phyloP scores from a whole-genome alignment of 1,139 yeast species.

The Sugiyamaella xylanicola region DNA sequence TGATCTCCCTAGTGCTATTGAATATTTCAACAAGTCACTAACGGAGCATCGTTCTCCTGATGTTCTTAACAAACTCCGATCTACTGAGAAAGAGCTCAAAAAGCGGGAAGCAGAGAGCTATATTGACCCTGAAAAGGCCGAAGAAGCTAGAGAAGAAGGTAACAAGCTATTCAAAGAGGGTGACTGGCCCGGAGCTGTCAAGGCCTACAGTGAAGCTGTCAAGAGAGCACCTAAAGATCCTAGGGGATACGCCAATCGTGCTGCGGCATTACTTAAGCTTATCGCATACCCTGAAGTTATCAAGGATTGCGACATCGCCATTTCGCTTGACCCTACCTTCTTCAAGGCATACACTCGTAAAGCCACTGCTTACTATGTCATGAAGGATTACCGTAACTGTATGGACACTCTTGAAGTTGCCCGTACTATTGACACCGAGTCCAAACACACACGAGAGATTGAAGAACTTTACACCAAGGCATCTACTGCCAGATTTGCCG shows the following conservation, averaged over 20 bases:
- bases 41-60: slow-evolving; percentile 99
- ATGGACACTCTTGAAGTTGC: slow-evolving; percentile 82
- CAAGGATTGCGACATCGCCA: slow-evolving; percentile 87
- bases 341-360: slow-evolving; percentile 96
- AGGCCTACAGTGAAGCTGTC: slow-evolving; percentile 91
- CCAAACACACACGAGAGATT: slow-evolving; percentile 69
- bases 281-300: slow-evolving; percentile 98
- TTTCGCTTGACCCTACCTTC: slow-evolving; percentile 82
- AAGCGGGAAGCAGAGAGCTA: slow-evolving; percentile 74
- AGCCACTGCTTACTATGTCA: slow-evolving; percentile 91
- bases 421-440: slow-evolving; percentile 69
- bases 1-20: slow-evolving; percentile 72
- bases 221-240: slow-evolving; percentile 96
- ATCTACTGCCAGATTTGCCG: slow-evolving; percentile 71
- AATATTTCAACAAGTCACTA: slow-evolving; percentile 81
- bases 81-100: slow-evolving; percentile 84
- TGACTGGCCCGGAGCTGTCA: slow-evolving; percentile 97
- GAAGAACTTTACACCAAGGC: slow-evolving; percentile 83
- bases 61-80: slow-evolving; percentile 81
- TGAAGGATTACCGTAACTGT: slow-evolving; percentile 82
- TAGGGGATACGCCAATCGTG: slow-evolving; percentile 96
- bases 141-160: slow-evolving; percentile 92
- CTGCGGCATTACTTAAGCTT: slow-evolving; percentile 92
- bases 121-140: slow-evolving; percentile 89
- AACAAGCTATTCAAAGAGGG: slow-evolving; percentile 85